Base-by-base conservation (phyloP, 2,329 filamentous ascomycete genomes). In the Arthrobotrys conoides region DNA sequence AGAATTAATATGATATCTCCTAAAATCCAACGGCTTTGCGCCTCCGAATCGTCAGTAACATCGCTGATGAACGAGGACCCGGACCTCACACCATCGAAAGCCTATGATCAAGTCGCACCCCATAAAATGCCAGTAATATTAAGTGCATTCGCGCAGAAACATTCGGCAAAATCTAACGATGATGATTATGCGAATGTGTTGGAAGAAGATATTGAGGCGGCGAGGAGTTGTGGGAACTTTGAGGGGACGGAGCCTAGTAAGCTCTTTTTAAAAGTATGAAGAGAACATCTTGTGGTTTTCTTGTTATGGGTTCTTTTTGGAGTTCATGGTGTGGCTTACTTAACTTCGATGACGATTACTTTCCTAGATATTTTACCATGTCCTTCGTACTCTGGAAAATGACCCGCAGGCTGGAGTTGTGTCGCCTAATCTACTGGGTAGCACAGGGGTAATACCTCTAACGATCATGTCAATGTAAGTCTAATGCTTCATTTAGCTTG, bases 141-240 rank as follows among this genome's bases (percentile, higher is more conserved):
- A 6, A 71, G 66, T 27, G 72, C 72, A 0, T 36, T 77, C 12
- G 57, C 24, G 27, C 72, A 77, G n/a, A 77, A 77, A 33, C 72
- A 48, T 24, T 70, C 72, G 5, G 72, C 55, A 48, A 77, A 77
- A 46, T 61, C 22, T 24, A 53, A 55, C 49, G 67, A 71, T 18
- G 67, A 44, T 12, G 46, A 44, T 2, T 77, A 77, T 18, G 27
- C 24, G 5, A 36, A 77, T 61, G 71, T 80, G 38, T 55, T 51
- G 14, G 71, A 83, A 1, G 85, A 87, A 59, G 87, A 88, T 33
- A 82, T 92, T 27, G 84, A 88, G 46, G 86, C 85, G 53, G 90
- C 90, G 0, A 84, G 85, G 6, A 82, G 86, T 70, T 93, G 91
- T 82, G 92, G 92, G 1, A 89, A 88, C 66, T 94, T 91, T 89